Conservation (phyloP, 371 early-diverging fungal genomes). For the Saksenaea vasiformis region DNA sequence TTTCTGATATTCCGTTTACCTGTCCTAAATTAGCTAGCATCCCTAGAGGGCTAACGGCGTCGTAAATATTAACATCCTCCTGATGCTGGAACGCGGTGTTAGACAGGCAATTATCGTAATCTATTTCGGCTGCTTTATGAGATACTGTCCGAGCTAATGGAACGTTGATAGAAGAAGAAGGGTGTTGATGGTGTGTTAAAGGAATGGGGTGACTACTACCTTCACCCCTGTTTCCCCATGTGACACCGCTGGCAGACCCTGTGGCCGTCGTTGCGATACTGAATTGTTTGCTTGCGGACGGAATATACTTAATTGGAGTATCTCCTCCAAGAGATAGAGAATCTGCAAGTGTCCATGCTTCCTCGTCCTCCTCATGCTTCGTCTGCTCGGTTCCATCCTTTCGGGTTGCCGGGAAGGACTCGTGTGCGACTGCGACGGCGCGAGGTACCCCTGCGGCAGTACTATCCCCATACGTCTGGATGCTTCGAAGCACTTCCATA, state of each 20-base stretch:
- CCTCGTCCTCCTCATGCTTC: slow-evolving; percentile 11
- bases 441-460: neutral
- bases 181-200: slow-evolving; percentile 39
- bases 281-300: slow-evolving; percentile 31
- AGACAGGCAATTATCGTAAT: slow-evolving; percentile 9
- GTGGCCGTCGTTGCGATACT: slow-evolving; percentile 35
- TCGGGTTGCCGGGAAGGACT: slow-evolving; percentile 1
- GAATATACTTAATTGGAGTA: slow-evolving; percentile 40
- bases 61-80: slow-evolving; percentile 23
- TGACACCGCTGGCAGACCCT: slow-evolving; percentile 20
- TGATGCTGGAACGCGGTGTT: slow-evolving; percentile 12
- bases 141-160: slow-evolving; percentile 41
- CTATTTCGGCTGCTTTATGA: slow-evolving; percentile 8
- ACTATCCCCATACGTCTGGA: slow-evolving; percentile 30
- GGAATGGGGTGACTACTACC: slow-evolving; percentile 18
- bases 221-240: slow-evolving; percentile 21
- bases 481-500: slow-evolving; percentile 44
- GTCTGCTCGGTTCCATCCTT: neutral
- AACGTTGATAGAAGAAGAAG: slow-evolving; percentile 41
- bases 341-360: slow-evolving; percentile 30
- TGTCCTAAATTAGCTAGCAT: slow-evolving; percentile 39
- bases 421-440: slow-evolving; percentile 16
- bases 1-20: neutral
- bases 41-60: slow-evolving; percentile 42
- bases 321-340: slow-evolving; percentile 31